These are phyloP conservation scores for Steccherinum ochraceum DNA, from an alignment of 768 basidiomycete genomes.

Conservation along the genomic window DNA sequence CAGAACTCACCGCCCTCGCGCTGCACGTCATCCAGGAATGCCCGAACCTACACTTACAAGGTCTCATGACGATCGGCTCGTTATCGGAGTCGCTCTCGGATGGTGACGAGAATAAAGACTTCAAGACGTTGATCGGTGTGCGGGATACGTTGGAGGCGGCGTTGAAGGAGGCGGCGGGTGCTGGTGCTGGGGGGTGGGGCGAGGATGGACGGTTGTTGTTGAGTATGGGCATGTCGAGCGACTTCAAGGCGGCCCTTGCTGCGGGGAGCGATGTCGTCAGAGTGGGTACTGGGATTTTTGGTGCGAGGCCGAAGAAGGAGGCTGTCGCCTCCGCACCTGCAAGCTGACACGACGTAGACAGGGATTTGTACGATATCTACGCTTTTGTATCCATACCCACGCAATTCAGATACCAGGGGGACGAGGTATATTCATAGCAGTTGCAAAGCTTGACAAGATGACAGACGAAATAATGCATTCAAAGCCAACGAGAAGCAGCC, in stretches of 20 bases:
- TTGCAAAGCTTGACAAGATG: too few relatives aligned
- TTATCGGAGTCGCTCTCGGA: conserved; percentile 60
- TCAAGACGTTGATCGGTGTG: conserved; percentile 60
- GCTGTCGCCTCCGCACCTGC: too few relatives aligned
- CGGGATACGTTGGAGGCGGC: conserved; percentile 48
- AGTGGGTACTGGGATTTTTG: conserved; percentile 90
- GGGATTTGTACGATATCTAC: too few relatives aligned
- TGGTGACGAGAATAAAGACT: conserved; percentile 60
- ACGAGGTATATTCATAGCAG: too few relatives aligned
- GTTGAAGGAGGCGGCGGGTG: conserved; percentile 25
- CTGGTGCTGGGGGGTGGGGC: conserved; percentile 29
- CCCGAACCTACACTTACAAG: conserved; percentile 68
- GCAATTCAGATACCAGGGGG: too few relatives aligned
- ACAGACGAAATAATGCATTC: not conserved
- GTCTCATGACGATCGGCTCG: conserved; percentile 96
- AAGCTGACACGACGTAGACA: too few relatives aligned
- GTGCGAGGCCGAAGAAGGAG: conserved; percentile 58
- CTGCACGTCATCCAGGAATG: conserved; percentile 65
- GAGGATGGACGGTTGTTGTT: conserved; percentile 49
- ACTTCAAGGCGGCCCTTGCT: conserved; percentile 81
- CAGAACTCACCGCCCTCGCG: conserved; percentile 63
- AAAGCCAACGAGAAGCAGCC: not conserved
- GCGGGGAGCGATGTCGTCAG: conserved; percentile 85
- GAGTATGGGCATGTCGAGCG: conserved; percentile 97
- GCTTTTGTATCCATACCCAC: not conserved